Evolutionary conservation across 495 filamentous ascomycete genomes (phyloP).

Genomic region (Annulohypoxylon moriforme): DNA sequence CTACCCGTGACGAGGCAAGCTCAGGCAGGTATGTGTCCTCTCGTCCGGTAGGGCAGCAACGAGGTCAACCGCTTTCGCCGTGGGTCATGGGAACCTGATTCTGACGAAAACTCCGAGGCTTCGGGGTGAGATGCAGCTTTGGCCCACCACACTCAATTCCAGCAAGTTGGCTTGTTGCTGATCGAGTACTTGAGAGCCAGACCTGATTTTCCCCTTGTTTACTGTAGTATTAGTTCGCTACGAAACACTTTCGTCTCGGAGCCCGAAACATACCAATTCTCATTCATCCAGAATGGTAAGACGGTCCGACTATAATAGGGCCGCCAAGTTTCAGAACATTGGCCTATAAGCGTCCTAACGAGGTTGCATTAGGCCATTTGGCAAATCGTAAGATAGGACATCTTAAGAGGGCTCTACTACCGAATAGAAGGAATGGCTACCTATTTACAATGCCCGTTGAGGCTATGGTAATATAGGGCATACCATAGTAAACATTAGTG

Average conservation of each 20-base stretch:
- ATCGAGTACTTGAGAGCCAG: constrained; percentile 2
- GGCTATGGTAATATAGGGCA: constrained; percentile 20
- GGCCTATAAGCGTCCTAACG: constrained; percentile 9
- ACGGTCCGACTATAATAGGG: constrained; percentile 24
- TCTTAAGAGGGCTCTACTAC: constrained; percentile 15
- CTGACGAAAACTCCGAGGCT: constrained; percentile 11
- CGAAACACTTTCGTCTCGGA: constrained; percentile 14
- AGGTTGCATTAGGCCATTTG: constrained; percentile 30
- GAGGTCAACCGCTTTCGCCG: constrained; percentile 14
- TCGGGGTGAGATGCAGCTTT: constrained; percentile 12
- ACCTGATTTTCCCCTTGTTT: constrained; percentile 9
- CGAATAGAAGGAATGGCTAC: constrained; percentile 15
- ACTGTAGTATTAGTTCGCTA: constrained; percentile 30
- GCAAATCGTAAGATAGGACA: constrained; percentile 9
- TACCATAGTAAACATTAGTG: constrained; percentile 31
- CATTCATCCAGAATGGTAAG: constrained; percentile 34
- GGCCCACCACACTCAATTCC: constrained; percentile 19
- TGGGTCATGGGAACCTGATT: constrained; percentile 26
- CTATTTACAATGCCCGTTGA: constrained; percentile 30
- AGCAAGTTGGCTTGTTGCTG: constrained; percentile 11
- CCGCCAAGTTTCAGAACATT: constrained; percentile 18
- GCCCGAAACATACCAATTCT: constrained; percentile 27
- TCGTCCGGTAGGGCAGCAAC: constrained; percentile 43
- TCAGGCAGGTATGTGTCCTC: constrained; percentile 27
- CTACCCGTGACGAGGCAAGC: constrained; percentile 13